phyloP scores from a whole-genome alignment of 176 grass and related monocot genomes.

The Carex cristatella region DNA sequence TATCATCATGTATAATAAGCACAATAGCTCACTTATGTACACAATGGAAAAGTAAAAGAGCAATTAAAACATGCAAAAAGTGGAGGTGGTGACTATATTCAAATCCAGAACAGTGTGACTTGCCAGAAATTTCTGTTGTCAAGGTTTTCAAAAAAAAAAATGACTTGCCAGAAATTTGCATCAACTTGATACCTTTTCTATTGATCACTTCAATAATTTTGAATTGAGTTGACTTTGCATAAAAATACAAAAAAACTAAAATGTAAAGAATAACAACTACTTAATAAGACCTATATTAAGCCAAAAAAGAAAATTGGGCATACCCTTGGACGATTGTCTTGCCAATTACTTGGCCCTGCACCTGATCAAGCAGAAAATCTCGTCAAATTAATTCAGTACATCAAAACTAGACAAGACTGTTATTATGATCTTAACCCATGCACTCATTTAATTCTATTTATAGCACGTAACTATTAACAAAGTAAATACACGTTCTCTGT shows the following conservation, averaged over 20 bases:
- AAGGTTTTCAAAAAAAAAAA: background rate
- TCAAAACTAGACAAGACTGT: background rate
- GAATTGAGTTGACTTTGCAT: background rate
- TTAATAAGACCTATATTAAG: background rate
- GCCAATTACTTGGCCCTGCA: slow-evolving; percentile 14
- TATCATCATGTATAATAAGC: background rate
- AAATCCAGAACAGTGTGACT: background rate
- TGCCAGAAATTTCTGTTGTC: no score
- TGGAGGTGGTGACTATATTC: background rate
- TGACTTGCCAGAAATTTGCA: background rate
- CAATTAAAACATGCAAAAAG: background rate
- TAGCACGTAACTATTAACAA: background rate
- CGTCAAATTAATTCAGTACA: background rate
- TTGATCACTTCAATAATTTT: background rate
- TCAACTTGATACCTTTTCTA: background rate
- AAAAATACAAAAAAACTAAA: background rate
- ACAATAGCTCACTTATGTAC: background rate
- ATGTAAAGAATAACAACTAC: background rate
- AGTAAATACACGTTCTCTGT: background rate
- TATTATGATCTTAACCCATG: background rate
- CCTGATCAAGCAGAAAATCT: background rate
- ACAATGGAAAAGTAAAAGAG: background rate
- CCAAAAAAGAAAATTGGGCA: background rate
- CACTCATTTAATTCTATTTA: background rate
- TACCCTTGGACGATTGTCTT: background rate